A percentile compares a stretch with the other conserved stretches of the same genome.
phyloP scores from a whole-genome alignment of 148 eudicot species.

The Nepenthes gracilis region DNA sequence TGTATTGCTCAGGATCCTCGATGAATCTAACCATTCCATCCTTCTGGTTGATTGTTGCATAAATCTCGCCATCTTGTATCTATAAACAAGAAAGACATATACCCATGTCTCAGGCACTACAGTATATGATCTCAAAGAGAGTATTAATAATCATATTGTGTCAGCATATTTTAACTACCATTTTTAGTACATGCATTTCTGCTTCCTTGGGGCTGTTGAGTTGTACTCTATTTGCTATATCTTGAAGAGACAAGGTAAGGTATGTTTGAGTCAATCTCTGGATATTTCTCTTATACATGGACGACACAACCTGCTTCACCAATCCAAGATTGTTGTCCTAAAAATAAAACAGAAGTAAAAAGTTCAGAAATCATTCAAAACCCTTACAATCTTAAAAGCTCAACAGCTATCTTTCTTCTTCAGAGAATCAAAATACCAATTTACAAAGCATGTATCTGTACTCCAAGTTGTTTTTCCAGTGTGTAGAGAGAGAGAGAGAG shows the following conservation, averaged over 20 bases:
- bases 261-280: conserved; percentile 96
- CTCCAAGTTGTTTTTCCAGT: no score
- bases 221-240: conserved; percentile 72
- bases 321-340: conserved; percentile 83
- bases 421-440: no score
- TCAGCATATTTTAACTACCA: conserved; percentile 30
- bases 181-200: conserved; percentile 92
- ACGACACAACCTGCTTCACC: conserved; percentile 78
- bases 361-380: conserved; percentile 3
- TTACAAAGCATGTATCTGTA: no score
- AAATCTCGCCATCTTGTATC: conserved; percentile 85
- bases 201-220: conserved; percentile 76
- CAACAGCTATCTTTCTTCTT: not conserved
- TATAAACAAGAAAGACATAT: conserved; percentile 10
- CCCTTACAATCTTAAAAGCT: not conserved
- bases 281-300: conserved; percentile 75
- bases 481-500: not conserved
- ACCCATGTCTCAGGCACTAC: not conserved
- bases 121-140: not conserved
- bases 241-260: conserved; percentile 85
- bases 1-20: conserved; percentile 95
- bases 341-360: not conserved
- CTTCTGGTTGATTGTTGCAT: conserved; percentile 91
- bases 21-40: conserved; percentile 98
- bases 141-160: not conserved